Evolutionary conservation across 768 basidiomycete genomes (phyloP), one percentile per base, ranked within the genome.

Genomic region (Collybia sordida): DNA sequence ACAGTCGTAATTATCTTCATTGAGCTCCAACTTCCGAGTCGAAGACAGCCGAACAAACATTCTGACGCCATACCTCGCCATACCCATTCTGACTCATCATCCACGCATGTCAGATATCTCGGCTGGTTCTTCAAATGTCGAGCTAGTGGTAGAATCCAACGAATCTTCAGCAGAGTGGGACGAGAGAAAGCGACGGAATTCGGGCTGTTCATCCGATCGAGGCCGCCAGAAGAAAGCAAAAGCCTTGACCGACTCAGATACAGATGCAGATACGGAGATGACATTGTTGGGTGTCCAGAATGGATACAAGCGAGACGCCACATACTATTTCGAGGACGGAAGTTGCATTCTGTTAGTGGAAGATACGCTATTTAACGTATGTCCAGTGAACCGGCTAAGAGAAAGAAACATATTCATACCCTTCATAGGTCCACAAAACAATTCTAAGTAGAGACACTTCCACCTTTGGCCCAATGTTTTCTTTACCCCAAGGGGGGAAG

Each of bases 281-380:
- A 34, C 45, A 1, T 42, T 51, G 36, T 36, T 18, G 14, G 42
- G 55, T 9, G 40, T 54, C 23, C 48, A 36, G 21, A 45, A 37
- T 51, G 53, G 48, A 9, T 53, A 42, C 37, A 61, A 52, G 23
- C 68, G 75, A 45, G 86, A 89, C 57, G 62, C 72, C n/a, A 62
- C 60, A 5, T 89, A 78, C 58, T 90, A 88, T 61, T 72, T 86
- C 51, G 70, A 77, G 28, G 85, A 88, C 56, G 88, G 86, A 38
- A 86, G 85, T 57, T 86, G 83, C 55, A 72, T 88, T 15, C 61
- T 90, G 39, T 70, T 79, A 25, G 80, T 89, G 11, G 75, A 79
- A 51, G 76, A 83, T 57, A 81, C 78, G 8, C 63, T 90, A 49
- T 90, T 90, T 67, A 88, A 86, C 59, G 87, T 86, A 54, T 25